These are phyloP conservation scores for Kernera saxatilis DNA, from an alignment of 345 rosid species.

Conservation along the genomic window DNA sequence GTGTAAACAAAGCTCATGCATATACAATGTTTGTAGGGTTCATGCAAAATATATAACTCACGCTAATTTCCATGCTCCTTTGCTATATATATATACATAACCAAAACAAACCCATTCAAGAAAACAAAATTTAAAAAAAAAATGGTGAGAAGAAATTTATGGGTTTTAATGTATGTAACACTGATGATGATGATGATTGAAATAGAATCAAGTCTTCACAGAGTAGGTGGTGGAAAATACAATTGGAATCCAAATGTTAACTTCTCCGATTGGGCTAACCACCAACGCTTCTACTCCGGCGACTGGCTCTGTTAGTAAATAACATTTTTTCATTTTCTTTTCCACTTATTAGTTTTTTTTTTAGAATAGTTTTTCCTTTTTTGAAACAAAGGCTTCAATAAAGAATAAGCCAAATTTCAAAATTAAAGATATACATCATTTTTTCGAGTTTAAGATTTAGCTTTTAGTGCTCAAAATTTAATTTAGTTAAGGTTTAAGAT, in stretches of 20 bases:
- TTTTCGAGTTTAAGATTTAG: too few species aligned
- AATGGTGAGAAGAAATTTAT: neutral
- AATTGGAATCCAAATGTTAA: slow-evolving; percentile 44
- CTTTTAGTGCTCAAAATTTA: too few species aligned
- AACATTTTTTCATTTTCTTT: neutral
- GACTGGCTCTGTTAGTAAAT: slow-evolving; percentile 54
- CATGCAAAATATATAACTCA: slow-evolving; percentile 12
- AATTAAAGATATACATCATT: too few species aligned
- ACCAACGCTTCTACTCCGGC: slow-evolving; percentile 42
- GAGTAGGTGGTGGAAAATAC: slow-evolving; percentile 53
- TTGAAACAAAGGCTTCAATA: too few species aligned
- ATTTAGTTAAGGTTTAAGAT: too few species aligned
- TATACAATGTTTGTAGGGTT: slow-evolving; percentile 6
- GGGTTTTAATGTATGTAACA: neutral
- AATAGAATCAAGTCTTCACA: slow-evolving; percentile 40
- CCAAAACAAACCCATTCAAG: neutral
- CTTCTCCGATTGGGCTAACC: slow-evolving; percentile 47
- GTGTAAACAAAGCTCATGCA: slow-evolving; percentile 22
- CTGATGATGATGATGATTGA: neutral
- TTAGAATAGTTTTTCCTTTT: too few species aligned
- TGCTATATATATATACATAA: slow-evolving; percentile 3
- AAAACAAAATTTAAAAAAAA: neutral
- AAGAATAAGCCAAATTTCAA: too few species aligned
- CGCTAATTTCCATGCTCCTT: neutral
- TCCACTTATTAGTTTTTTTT: neutral